Conservation (phyloP, 73 alveolate genomes). For the Uronychia binucleata region DNA sequence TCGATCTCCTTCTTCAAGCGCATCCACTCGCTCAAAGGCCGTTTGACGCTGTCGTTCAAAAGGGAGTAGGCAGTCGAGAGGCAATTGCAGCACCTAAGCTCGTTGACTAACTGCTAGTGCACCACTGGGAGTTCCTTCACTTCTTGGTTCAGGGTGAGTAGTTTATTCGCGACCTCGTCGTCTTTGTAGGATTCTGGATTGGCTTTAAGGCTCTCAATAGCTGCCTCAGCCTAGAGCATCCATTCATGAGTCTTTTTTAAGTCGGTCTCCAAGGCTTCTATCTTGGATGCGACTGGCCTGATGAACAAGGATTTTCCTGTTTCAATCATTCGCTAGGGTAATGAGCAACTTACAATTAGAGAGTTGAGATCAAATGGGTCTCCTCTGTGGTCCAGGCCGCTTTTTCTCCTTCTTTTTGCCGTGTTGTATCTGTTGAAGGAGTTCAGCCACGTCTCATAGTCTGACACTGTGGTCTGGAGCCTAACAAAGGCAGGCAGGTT, state of each 20-base stretch:
- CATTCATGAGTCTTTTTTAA: not conserved
- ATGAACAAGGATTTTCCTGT: not conserved
- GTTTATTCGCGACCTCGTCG: not conserved
- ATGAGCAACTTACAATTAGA: not conserved
- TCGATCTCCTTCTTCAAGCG: not conserved
- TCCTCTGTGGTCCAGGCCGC: not conserved
- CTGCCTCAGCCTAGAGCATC: not conserved
- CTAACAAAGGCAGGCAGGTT: not conserved
- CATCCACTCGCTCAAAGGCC: not conserved
- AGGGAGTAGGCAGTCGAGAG: not conserved
- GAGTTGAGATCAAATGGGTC: not conserved
- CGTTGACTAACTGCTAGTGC: not conserved
- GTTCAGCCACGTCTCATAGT: conserved; percentile 1
- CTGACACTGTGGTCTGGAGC: not conserved
- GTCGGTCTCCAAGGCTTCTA: not conserved
- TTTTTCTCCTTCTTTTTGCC: not conserved
- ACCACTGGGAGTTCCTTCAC: not conserved
- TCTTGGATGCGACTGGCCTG: not conserved
- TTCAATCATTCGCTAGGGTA: not conserved
- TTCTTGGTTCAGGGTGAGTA: not conserved
- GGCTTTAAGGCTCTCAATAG: not conserved
- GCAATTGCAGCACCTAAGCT: not conserved
- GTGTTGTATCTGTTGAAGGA: not conserved
- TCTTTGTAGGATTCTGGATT: not conserved
- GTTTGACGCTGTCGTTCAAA: not conserved